phyloP scores from a whole-genome alignment of 108 stramenopile species.

The Cyclotella choctawhatcheeana region DNA sequence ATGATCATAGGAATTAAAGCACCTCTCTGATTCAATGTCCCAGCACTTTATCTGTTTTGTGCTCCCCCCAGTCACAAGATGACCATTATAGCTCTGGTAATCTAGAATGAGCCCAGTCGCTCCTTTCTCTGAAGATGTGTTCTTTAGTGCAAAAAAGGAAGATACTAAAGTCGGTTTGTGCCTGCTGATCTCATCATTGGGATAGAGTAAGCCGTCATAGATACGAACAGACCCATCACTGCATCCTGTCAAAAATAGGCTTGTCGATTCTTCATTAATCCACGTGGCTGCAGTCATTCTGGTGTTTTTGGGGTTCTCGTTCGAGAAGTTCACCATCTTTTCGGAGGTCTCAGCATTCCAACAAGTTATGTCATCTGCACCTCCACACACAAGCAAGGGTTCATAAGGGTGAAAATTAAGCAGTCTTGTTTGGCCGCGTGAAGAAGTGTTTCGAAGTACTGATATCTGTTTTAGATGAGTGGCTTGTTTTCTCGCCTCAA shows the following conservation, averaged over 20 bases:
- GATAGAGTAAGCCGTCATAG: slow-evolving; percentile 62
- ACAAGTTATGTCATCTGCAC: slow-evolving; percentile 75
- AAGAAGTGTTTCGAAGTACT: slow-evolving; percentile 68
- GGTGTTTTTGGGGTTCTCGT: slow-evolving; percentile 67
- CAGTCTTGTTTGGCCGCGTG: slow-evolving; percentile 71
- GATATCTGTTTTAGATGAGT: slow-evolving; percentile 73
- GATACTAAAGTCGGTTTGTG: slow-evolving; percentile 70
- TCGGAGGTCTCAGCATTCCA: slow-evolving; percentile 81
- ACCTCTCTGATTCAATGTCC: slow-evolving; percentile 90
- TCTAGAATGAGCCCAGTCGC: slow-evolving; percentile 84
- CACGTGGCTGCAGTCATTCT: slow-evolving; percentile 89
- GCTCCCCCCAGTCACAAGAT: slow-evolving; percentile 86
- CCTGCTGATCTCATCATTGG: slow-evolving; percentile 55
- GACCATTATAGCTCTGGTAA: slow-evolving; percentile 81
- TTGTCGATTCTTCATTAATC: slow-evolving; percentile 88
- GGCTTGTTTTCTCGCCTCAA: slow-evolving; percentile 58
- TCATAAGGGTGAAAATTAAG: slow-evolving; percentile 95
- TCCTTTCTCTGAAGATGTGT: slow-evolving; percentile 67
- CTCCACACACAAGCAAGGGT: slow-evolving; percentile 87
- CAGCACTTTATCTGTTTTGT: slow-evolving; percentile 79
- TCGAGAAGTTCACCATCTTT: slow-evolving; percentile 55
- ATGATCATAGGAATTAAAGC: slow-evolving; percentile 53
- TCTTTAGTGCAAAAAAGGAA: slow-evolving; percentile 87
- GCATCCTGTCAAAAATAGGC: slow-evolving; percentile 86
- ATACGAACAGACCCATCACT: slow-evolving; percentile 94